Evolutionary conservation across 2,329 filamentous ascomycete species (phyloP), one percentile per base, ranked within the genome.

Genomic region (Sclerotinia nivalis): DNA sequence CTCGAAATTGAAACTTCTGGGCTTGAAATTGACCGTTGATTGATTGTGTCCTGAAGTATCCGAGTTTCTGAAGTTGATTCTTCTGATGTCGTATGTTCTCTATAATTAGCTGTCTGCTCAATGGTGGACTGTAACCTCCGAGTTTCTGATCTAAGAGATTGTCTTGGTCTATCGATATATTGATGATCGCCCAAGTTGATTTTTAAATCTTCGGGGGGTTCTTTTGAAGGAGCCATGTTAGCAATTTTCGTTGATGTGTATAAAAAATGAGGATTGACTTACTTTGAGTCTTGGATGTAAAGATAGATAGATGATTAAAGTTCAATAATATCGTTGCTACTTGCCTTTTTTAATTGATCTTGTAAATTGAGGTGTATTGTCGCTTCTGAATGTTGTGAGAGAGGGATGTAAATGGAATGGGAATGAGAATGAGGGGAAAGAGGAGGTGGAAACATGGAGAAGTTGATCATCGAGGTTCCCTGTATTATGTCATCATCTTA

Each of bases 401-500:
- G 40, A 18, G 4, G 1, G 40, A 43, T 43, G 40, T 18, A 15
- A 6, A 43, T 43, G 40, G 12, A n/a, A 37, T 58, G 15, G 22
- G 3, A 22, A 37, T 40, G 12, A 31, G 31, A 15, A 40, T 34
- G 55, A 58, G 55, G 55, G 55, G 31, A 40, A 37, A n/a, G 55
- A 58, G 31, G 37, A 37, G 10, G 61, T 40, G 56, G 61, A 64
- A 64, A 64, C 47, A 13, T 64, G 61, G 61, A 64, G 61, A 64
- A 64, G 61, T 52, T 40, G n/a, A 50, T 12, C 31, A 40, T 52
- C 47, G 5, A 64, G 45, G 18, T 40, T 64, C 47, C 31, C 45
- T 50, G 43, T 40, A 47, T 69, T 69, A 65, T 69, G 28, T 64
- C 37, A 64, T 64, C 66, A 54, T 5, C 6, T n/a, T 45, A 45